These are phyloP conservation scores for Hyphopichia wangnamkhiaoensis DNA, from an alignment of 1,139 yeast genomes.

Conservation along the genomic window DNA sequence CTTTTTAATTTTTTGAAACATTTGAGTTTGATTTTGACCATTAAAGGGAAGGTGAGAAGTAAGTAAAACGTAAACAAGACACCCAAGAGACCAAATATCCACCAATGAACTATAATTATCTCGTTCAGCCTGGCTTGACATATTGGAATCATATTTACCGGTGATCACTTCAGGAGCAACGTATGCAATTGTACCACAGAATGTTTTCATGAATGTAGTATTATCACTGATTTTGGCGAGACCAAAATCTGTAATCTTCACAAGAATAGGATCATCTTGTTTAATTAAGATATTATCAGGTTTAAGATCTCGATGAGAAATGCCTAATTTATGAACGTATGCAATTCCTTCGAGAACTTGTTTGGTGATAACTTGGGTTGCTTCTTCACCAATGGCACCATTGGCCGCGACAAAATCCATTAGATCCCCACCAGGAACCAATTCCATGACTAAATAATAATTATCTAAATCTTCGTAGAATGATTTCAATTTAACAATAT, in stretches of 20 bases:
- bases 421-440: conserved; percentile 94
- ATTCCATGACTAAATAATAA: conserved; percentile 91
- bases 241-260: conserved; percentile 93
- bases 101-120: conserved; percentile 78
- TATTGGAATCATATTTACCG: conserved; percentile 56
- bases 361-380: conserved; percentile 79
- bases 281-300: conserved; percentile 91
- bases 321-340: conserved; percentile 86
- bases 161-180: conserved; percentile 93
- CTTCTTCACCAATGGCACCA: conserved; percentile 89
- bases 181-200: conserved; percentile 88
- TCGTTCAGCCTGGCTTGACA: conserved; percentile 19
- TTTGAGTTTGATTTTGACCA: conserved; percentile 84
- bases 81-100: conserved; percentile 92
- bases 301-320: conserved; percentile 90
- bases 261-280: conserved; percentile 85
- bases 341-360: conserved; percentile 83
- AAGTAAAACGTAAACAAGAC: conserved; percentile 82
- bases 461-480: conserved; percentile 80
- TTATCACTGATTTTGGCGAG: conserved; percentile 79
- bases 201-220: conserved; percentile 79
- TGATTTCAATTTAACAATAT: conserved; percentile 78
- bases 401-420: conserved; percentile 95
- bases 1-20: conserved; percentile 70
- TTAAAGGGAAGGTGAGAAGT: conserved; percentile 94